Conservation (phyloP, 257 asterid genomes). For the Cordia subcordata region DNA sequence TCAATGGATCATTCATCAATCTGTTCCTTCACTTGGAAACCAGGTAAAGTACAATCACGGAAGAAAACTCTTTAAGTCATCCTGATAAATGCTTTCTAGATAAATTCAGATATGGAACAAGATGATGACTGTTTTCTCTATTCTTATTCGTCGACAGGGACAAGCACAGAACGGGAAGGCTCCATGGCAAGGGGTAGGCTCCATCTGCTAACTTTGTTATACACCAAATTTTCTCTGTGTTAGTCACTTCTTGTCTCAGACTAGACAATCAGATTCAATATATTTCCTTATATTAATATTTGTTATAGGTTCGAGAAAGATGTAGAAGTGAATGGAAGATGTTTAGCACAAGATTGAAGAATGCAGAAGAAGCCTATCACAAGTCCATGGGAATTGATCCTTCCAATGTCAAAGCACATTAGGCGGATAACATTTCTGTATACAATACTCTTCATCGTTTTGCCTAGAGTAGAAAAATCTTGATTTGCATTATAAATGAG, state of each 20-base stretch:
- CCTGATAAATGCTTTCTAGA: neutral
- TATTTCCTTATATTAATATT: neutral
- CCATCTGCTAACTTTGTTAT: neutral
- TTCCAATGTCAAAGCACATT: conserved; percentile 25
- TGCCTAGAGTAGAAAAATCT: neutral
- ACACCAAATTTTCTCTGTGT: neutral
- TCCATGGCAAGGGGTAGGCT: conserved; percentile 79
- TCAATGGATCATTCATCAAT: conserved; percentile 77
- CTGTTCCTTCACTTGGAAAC: conserved; percentile 77
- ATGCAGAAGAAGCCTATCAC: conserved; percentile 62
- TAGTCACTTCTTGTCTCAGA: conserved; percentile 6
- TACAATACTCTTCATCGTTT: conserved; percentile 1
- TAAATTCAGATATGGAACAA: neutral
- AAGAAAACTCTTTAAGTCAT: neutral
- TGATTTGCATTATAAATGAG: neutral
- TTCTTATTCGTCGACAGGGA: conserved; percentile 41
- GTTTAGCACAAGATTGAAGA: conserved; percentile 49
- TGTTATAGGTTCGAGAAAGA: conserved; percentile 58
- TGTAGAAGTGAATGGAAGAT: conserved; percentile 72
- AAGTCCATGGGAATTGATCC: conserved; percentile 46
- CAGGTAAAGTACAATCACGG: conserved; percentile 27
- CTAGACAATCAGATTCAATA: neutral
- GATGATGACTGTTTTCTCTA: conserved; percentile 2
- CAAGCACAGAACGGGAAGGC: conserved; percentile 49
- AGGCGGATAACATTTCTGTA: conserved; percentile 3